Conservation (phyloP, 495 filamentous ascomycete genomes). For the Penicillium cinerascens region DNA sequence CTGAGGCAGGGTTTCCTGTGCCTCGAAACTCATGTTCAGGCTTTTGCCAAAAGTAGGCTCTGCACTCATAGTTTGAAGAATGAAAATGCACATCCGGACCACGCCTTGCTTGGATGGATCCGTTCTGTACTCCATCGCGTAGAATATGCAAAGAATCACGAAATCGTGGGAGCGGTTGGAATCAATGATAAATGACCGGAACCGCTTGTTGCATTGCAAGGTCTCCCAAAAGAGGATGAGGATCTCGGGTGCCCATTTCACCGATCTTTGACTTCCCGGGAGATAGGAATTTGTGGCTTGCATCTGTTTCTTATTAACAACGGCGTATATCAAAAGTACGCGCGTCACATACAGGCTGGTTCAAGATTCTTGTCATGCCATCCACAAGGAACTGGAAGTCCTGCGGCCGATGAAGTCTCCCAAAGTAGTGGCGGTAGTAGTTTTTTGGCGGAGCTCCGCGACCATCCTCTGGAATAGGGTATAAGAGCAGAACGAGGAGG, state of each 20-base stretch:
- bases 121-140: constrained; percentile 80
- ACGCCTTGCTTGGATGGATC: constrained; percentile 88
- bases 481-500: constrained; percentile 81
- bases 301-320: constrained; percentile 47
- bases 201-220: constrained; percentile 95
- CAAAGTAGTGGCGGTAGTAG: constrained; percentile 87
- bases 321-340: not conserved
- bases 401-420: constrained; percentile 85
- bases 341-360: constrained; percentile 64
- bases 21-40: constrained; percentile 84
- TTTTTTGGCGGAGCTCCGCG: constrained; percentile 69
- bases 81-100: constrained; percentile 94
- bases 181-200: constrained; percentile 95
- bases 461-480: constrained; percentile 81
- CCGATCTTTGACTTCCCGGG: constrained; percentile 74
- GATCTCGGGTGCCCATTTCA: constrained; percentile 93
- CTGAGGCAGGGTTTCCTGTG: constrained; percentile 79
- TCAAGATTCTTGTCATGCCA: constrained; percentile 90
- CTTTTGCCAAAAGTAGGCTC: constrained; percentile 88
- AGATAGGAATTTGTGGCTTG: constrained; percentile 85
- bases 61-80: constrained; percentile 91
- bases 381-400: constrained; percentile 98
- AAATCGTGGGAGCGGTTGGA: constrained; percentile 93
- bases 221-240: constrained; percentile 98
- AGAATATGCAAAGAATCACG: constrained; percentile 84